phyloP scores from a whole-genome alignment of 495 filamentous ascomycete species.

The Stereocaulon alpinum region DNA sequence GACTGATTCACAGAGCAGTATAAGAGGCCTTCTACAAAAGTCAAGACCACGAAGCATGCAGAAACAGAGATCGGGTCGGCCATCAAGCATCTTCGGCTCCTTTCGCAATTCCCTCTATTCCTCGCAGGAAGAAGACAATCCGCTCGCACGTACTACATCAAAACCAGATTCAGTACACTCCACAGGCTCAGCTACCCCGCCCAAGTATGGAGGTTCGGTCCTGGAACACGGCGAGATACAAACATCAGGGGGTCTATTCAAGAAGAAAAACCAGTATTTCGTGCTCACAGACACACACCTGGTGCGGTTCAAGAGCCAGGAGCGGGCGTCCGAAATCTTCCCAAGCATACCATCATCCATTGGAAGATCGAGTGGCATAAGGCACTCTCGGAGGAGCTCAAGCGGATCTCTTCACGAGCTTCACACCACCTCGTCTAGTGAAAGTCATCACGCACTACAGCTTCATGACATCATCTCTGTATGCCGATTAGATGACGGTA shows the following conservation, averaged over 20 bases:
- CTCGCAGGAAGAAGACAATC: slow-evolving; percentile 38
- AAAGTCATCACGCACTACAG: slow-evolving; percentile 50
- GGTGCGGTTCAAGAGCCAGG: slow-evolving; percentile 67
- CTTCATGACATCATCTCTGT: slow-evolving; percentile 66
- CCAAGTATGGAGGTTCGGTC: slow-evolving; percentile 26
- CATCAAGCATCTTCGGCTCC: slow-evolving; percentile 48
- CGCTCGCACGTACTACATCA: slow-evolving; percentile 16
- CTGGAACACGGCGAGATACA: slow-evolving; percentile 68
- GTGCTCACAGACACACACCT: slow-evolving; percentile 84
- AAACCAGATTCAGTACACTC: slow-evolving; percentile 19
- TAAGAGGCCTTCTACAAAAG: slow-evolving; percentile 16
- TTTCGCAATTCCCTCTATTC: slow-evolving; percentile 40
- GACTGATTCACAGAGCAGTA: slow-evolving; percentile 19
- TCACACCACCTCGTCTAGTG: slow-evolving; percentile 39
- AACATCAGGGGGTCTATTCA: slow-evolving; percentile 66
- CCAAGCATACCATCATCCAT: slow-evolving; percentile 40
- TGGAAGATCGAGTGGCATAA: slow-evolving; percentile 32
- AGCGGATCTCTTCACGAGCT: slow-evolving; percentile 53
- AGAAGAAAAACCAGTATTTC: slow-evolving; percentile 78
- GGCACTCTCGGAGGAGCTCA: slow-evolving; percentile 37
- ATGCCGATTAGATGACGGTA: slow-evolving; percentile 68
- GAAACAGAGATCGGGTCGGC: slow-evolving; percentile 39
- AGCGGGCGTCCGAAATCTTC: slow-evolving; percentile 58
- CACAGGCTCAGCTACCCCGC: slow-evolving; percentile 27
- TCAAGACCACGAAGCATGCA: slow-evolving; percentile 26